Base-by-base conservation (phyloP, 305 asterid genomes). In the Petunia hybrid region DNA sequence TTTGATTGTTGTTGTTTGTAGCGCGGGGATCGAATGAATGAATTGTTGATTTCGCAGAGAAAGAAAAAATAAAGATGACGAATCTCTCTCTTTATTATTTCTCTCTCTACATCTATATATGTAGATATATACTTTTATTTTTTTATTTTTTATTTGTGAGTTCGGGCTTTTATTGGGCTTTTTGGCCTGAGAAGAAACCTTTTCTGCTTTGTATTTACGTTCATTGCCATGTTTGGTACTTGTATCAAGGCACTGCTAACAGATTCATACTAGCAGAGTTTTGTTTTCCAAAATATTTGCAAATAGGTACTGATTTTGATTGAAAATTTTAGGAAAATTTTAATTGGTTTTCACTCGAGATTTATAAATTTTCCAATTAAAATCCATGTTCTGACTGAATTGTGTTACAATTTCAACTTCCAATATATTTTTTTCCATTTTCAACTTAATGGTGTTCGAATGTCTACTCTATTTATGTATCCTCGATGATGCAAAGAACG, bases 41-140 rank as follows among this genome's bases (percentile, higher is more conserved):
- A 70, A 67, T 79, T 70, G 82, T 70, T 53, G 67, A 79, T 57
- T 79, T 66, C 77, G 57, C 63, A 79, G 77, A 48, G 77, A 66
- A 10, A 70, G 53, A 70, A 57, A 70, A 36, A 45, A 3, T 14
- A 45, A 39, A 43, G 35, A 48, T 89, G 94, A 92, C 93, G 93
- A 88, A 91, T 88, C 93, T 88, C 95, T 88, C 71, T 78, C 66
- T 81, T 41, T 66, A 76, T 39, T 70, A 45, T 75, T 84, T 78
- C 63, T 78, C 51, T 82, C 40, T 69, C n/a, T 57, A 59, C 62
- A 22, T 62, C 39, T 62, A 16, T 80, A 64, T 35, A 8, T 77
- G 4, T 77, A 42, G 2, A 40, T 2, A 10, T 31, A 39, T 59
- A 77, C 42, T 59, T 8, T 76, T 83, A 35, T 39, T 59, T 75